Evolutionary conservation across 768 basidiomycete species (phyloP).

Genomic region (Cystobasidiopsis lactophilus): DNA sequence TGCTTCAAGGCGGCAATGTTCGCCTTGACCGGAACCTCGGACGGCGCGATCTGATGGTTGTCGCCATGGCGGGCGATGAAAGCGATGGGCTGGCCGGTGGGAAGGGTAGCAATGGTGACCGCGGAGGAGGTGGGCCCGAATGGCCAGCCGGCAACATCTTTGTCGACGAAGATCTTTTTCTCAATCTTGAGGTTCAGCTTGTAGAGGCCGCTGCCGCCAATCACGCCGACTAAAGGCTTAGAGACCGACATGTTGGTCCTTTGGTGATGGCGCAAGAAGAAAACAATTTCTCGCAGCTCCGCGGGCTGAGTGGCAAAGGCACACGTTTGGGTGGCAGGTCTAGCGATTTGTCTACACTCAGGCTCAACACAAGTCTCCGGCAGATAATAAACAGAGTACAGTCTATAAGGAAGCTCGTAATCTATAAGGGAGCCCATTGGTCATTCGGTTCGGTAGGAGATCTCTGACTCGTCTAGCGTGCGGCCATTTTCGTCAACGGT

Average conservation of each 20-base stretch:
- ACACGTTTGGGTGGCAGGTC: not conserved
- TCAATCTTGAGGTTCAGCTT: slow-evolving; percentile 71
- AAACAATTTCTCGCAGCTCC: too few species aligned
- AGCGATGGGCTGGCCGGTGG: slow-evolving; percentile 52
- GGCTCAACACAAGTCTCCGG: not conserved
- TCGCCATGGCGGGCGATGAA: slow-evolving; percentile 78
- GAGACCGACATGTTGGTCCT: not conserved
- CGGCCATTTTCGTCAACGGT: too few species aligned
- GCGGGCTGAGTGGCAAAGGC: too few species aligned
- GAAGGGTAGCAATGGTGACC: slow-evolving; percentile 50
- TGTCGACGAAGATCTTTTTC: slow-evolving; percentile 33
- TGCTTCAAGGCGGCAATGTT: slow-evolving; percentile 91
- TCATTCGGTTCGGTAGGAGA: too few species aligned
- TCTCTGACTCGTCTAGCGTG: too few species aligned
- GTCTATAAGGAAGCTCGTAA: not conserved
- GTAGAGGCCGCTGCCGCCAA: slow-evolving; percentile 42
- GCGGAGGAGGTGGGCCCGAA: slow-evolving; percentile 84
- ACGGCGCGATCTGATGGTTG: slow-evolving; percentile 58
- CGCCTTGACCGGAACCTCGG: slow-evolving; percentile 59
- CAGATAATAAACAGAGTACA: not conserved
- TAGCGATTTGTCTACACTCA: not conserved
- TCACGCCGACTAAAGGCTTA: slow-evolving; percentile 8
- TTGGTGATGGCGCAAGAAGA: not conserved
- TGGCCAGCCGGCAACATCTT: slow-evolving; percentile 30
- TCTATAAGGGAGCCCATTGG: too few species aligned